Evolutionary conservation across 129 eudicot genomes (phyloP), one percentile per base, ranked within the genome.

Genomic region (Artemisia annua): DNA sequence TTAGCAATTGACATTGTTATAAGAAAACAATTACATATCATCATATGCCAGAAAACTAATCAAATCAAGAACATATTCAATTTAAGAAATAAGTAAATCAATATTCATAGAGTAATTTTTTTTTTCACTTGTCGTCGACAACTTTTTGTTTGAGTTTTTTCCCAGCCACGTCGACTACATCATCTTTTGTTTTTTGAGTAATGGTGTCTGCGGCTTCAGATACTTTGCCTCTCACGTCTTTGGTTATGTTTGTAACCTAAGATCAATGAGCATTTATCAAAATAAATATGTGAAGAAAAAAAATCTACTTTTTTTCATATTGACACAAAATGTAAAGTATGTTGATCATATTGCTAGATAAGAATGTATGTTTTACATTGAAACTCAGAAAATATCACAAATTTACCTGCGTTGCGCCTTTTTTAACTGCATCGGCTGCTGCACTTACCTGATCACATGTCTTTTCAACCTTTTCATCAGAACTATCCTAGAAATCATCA

Each of bases 391-490:
- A 11, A 3, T 14, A 22, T 44, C 20, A 43, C 16, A 48, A 11
- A 64, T 11, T 8, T 59, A 84, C 85, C 46, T 84, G 77, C 1
- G 79, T 65, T 22, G 85, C 87, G 7, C 91, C 91, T 74, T 86
- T 78, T 61, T 82, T 86, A 54, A 86, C 83, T n/a, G 85, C 83
- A 13, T 77, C 88, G 0, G 91, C 87, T 70, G 91, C 91, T 65
- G 83, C 77, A 49, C 60, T 72, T 46, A 84, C 78, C 76, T 80
- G 84, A 5, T 83, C 81, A 56, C 85, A 76, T 26, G 87, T 84
- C 72, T 86, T 62, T 61, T 83, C 84, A 48, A 77, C 75, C 59
- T 84, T 80, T 51, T 80, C 75, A 14, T 84, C 88, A 18, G 79
- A 76, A 17, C 22, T 63, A 26, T 80, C 73, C 83, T 81, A 51